Base-by-base conservation (phyloP, 345 rosid species). In the Eucalyptus coolabah region DNA sequence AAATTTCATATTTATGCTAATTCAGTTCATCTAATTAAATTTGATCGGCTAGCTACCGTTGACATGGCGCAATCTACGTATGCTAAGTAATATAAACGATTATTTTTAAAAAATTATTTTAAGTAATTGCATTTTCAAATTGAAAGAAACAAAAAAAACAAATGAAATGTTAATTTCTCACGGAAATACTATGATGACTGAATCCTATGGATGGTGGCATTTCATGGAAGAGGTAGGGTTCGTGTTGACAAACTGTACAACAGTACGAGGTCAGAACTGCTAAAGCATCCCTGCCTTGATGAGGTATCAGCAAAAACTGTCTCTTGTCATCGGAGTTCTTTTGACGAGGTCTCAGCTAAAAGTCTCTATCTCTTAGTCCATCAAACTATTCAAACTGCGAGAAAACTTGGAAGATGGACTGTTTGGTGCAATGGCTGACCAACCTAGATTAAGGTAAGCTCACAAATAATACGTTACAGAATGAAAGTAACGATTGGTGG, bases 31-130 rank as follows among this genome's bases (percentile, higher is more conserved):
- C 2, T 53, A 0, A 53, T 3, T 53, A 53, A 53, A 53, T 53
- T 53, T 9, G 56, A 10, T 19, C 0, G 5, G 10, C 10, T 2
- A 0, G 5, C 56, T 19, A 19, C 24, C 0, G 4, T 53, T 19
- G 56, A 18, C 21, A 17, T 51, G 1, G 21, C 21, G 0, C 9
- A 51, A 1, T 51, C 9, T 51, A 51, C 6, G 4, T 17, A 3
- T 51, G 21, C 9, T 51, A 51, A 51, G 21, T 17, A 3, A 53
- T 53, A 53, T 53, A 53, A 53, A 53, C 2, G 10, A 53, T 53
- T 8, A 53, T 16, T 17, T 51, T 16, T 15, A 5, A 53, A 3
- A 50, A 50, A 50, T 16, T 3, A 18, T 51, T 51, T 3, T 18
- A 19, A 53, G 2, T 53, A 3, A 8, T 19, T 19, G 19, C 0